Evolutionary conservation across 1,284 basidiomycete genomes (phyloP), one percentile per base, ranked within the genome.

Genomic region (Agaricales sp.): DNA sequence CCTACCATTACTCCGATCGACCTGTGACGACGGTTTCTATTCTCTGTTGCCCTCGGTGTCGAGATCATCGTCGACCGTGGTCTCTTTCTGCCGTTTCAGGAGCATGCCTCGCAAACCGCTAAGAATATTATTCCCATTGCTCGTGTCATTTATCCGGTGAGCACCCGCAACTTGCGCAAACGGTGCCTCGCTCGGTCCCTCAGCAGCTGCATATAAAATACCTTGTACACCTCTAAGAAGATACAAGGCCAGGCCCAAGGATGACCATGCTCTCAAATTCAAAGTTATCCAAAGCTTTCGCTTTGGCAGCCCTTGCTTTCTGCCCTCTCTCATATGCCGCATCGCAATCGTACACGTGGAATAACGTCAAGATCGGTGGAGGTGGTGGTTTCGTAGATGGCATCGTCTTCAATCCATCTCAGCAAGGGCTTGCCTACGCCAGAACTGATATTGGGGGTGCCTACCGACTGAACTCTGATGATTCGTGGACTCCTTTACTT

Each of bases 391-490:
- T 64, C 65, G 62, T 77, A 16, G 74, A 76, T 16, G 72, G 75
- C 44, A 77, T 82, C 51, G 66, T 82, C 21, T 83, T 83, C 63
- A 82, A 80, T 55, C 73, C 79, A 2, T 61, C 58, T 37, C 53
- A 65, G 47, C 63, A 79, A 67, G 80, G 80, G 18, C 60, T 82
- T n/a, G 78, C 75, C 2, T 82, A 75, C 59, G 77, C 75, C 18
- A 74, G 80, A 20, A 80, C 78, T n/a, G 78, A 82, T 60, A 80
- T 82, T 43, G 78, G 79, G 49, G 80, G 79, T 38, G 77, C 75
- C 8, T 82, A 82, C 62, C 76, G 68, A 56, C 63, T 83, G 55
- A 81, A 82, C 59, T 45, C 75, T 0, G 73, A 80, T 54, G 76
- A 78, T 51, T 65, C 74, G 2, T 81, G 79, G 78, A 76, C 74